Base-by-base conservation (phyloP, 345 rosid genomes). In the Alliaria petiolata region DNA sequence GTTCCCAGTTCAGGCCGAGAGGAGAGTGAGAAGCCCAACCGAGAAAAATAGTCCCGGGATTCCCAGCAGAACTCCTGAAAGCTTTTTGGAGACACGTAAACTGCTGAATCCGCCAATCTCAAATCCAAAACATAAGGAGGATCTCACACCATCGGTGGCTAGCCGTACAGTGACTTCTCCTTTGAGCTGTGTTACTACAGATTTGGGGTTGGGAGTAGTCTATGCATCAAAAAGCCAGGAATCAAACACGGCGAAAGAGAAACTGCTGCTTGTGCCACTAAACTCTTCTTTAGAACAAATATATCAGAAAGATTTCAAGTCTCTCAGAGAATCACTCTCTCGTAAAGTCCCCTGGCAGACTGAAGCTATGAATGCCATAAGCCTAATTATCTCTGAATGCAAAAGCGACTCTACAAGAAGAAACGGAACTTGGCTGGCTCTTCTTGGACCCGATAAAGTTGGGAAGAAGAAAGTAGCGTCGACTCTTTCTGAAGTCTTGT, bases 381-480 rank as follows among this genome's bases (percentile, higher is more conserved):
- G 84, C 60, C 76, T 78, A 79, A 81, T 81, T 22, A 67, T 88
- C 34, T 78, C 76, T 15, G 73, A 64, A 33, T 81, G 76, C 75
- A 87, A 70, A 78, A 68, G 66, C 4, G 81, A 85, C 47, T 54
- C 62, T 50, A 39, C 56, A n/a, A 62, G 80, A 62, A 80, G 77
- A 33, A 51, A 8, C 59, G 83, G 78, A 64, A 65, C 81, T 52
- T 90, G 90, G 90, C 78, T 90, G 17, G 78, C 81, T 79, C 81
- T 90, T 80, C 83, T 86, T 53, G 93, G 97, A 43, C 87, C 90
- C 15, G 93, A 90, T 70, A 76, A 51, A 71, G 81, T 69, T 1
- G 93, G 90, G 26, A 90, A 88, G 81, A 82, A 74, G 78, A 85
- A 76, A 77, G 68, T 84, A 52, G 97, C 90, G 0, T 72, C 79